phyloP scores from a whole-genome alignment of 345 rosid genomes.

The Gossypium herbaceum region DNA sequence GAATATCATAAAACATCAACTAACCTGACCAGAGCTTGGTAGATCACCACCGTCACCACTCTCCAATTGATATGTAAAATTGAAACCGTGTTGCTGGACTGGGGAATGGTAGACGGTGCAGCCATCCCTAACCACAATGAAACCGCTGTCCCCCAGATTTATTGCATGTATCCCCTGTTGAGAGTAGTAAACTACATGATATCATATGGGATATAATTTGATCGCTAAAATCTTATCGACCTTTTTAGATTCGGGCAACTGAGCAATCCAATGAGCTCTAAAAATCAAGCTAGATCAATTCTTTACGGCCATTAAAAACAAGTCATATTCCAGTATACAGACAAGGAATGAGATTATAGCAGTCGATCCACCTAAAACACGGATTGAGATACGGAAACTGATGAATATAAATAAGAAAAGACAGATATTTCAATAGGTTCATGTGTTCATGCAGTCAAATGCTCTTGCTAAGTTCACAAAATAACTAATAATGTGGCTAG shows the following conservation, averaged over 20 bases:
- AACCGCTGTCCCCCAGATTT: constrained; percentile 96
- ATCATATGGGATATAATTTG: background rate
- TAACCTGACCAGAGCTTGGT: constrained; percentile 88
- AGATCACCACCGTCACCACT: constrained; percentile 64
- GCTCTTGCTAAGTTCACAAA: background rate
- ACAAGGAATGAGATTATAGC: constrained; percentile 2
- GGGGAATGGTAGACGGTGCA: constrained; percentile 79
- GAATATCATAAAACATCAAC: constrained; percentile 13
- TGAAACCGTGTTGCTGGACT: constrained; percentile 91
- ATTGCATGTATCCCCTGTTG: constrained; percentile 67
- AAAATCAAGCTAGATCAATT: background rate
- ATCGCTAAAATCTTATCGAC: background rate
- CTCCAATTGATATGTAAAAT: constrained; percentile 90
- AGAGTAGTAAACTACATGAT: background rate
- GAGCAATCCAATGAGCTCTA: background rate
- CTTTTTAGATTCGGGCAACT: background rate
- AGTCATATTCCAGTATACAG: background rate
- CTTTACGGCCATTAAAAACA: background rate
- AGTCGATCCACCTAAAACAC: background rate
- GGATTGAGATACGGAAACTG: background rate
- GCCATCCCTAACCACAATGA: constrained; percentile 85
- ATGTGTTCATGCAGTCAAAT: constrained; percentile 5
- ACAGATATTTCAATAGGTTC: background rate
- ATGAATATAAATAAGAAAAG: background rate
- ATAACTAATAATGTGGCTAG: background rate